A percentile compares a stretch with the other conserved stretches of the same genome.
phyloP scores from a whole-genome alignment of 257 asterid genomes.

The Prunella vulgaris region DNA sequence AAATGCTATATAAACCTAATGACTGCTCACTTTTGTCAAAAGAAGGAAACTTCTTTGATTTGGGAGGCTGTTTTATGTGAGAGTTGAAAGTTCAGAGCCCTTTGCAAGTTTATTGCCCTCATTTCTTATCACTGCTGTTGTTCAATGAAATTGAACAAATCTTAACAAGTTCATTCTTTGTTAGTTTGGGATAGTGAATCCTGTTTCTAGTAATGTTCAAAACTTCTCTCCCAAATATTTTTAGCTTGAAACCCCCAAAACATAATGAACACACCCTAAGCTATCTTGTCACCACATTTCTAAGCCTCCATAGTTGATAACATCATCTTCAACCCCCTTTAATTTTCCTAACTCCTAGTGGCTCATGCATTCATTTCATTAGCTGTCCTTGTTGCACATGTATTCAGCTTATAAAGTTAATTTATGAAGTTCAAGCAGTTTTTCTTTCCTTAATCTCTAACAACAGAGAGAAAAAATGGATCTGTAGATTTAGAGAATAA shows the following conservation, averaged over 20 bases:
- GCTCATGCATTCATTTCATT: neutral
- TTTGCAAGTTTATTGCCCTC: neutral
- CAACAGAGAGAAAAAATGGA: neutral
- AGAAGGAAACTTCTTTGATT: neutral
- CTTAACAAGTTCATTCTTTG: neutral
- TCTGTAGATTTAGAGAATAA: neutral
- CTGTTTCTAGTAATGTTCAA: neutral
- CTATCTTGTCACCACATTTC: neutral
- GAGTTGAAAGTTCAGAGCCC: neutral
- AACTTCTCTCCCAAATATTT: neutral
- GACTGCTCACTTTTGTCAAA: neutral
- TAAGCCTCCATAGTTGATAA: neutral
- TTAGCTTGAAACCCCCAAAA: neutral
- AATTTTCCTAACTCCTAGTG: neutral
- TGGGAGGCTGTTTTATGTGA: slow-evolving; percentile 5
- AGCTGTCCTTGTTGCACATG: neutral
- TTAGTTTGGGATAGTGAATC: neutral
- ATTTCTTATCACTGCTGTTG: neutral
- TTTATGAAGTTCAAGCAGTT: neutral
- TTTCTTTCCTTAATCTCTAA: neutral
- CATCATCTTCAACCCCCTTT: neutral
- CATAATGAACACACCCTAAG: neutral
- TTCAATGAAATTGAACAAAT: neutral
- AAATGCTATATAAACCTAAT: neutral
- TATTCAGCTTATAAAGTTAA: neutral